Evolutionary conservation across 345 rosid genomes (phyloP), one percentile per base, ranked within the genome.

Genomic region (Lenwebbia sp.): DNA sequence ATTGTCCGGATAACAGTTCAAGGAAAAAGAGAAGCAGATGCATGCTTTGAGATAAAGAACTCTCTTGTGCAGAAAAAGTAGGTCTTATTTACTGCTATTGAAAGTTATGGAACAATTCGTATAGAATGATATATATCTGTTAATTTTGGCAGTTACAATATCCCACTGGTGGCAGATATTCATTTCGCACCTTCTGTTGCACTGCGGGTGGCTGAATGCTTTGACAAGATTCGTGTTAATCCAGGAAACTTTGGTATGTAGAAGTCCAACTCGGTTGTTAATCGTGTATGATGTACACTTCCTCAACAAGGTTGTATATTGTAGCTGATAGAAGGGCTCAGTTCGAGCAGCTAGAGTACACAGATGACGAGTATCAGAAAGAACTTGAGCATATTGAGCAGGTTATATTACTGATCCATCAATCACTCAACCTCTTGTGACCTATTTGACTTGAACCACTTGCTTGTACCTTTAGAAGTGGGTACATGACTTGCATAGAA

Each of bases 1-100:
- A 89, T 96, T 52, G 99, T 97, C 57, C 94, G 99, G 85, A 96
- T 97, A 86, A 97, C 99, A 85, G 99, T 97, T 88, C 99, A 97
- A 94, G 98, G 99, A 89, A 97, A 93, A 94, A 96, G 90, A 93
- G 99, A 97, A 88, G 99, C 99, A 1, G 99, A 97, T 89, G 98
- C 99, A 6, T 96, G 99, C 87, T 96, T 95, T 89, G 99, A 96
- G 87, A 97, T 97, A 17, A 97, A 97, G 90, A 95, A 96, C 87
- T 74, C 95, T 82, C 97, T 97, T 82, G 94, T 97, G 88, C 99
- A 97, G 94, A 94, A 94, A 86, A 97, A 95, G 99, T 97, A 33
- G 33, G 52, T 49, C 30, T 22, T 53, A 28, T 54, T 22, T n/a
- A 17, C 58, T 30, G 47, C 82, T 33, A 37, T 47, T 22, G 28